Percentiles rank a stretch among this genome's conserved stretches.
Evolutionary conservation across 2,329 filamentous ascomycete genomes (phyloP).

Genomic region (Seiridium cupressi): DNA sequence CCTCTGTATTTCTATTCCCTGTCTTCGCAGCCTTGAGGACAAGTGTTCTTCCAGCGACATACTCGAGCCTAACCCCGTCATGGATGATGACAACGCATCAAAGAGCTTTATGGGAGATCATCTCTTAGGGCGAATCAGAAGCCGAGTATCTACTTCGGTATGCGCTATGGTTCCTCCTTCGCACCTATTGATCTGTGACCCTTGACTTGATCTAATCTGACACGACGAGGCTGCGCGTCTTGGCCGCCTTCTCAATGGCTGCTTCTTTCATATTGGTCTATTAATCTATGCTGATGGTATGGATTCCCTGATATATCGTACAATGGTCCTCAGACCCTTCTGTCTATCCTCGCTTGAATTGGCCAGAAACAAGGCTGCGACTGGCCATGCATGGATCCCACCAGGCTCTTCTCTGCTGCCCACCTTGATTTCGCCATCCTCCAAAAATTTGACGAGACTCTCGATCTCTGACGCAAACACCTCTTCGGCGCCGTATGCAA

Average conservation of each 20-base stretch:
- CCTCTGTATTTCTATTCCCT: not conserved
- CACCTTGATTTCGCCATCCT: slow-evolving; percentile 52
- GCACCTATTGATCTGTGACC: slow-evolving; percentile 37
- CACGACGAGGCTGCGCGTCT: slow-evolving; percentile 22
- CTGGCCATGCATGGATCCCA: slow-evolving; percentile 80
- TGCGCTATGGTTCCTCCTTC: slow-evolving; percentile 46
- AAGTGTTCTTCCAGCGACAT: not conserved
- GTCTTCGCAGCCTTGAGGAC: not conserved
- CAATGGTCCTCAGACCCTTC: slow-evolving; percentile 46
- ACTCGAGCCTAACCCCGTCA: slow-evolving; percentile 12
- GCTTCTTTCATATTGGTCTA: not conserved
- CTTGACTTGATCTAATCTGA: slow-evolving; percentile 69
- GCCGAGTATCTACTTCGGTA: slow-evolving; percentile 36
- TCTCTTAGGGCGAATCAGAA: slow-evolving; percentile 35
- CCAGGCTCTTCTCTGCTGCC: slow-evolving; percentile 59
- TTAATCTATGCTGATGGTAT: slow-evolving; percentile 23
- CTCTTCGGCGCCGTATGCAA: slow-evolving; percentile 75
- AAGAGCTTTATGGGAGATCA: slow-evolving; percentile 35
- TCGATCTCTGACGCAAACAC: slow-evolving; percentile 72
- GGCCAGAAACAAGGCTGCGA: slow-evolving; percentile 61
- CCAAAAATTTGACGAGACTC: slow-evolving; percentile 54
- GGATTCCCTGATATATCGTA: slow-evolving; percentile 32
- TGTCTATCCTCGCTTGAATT: slow-evolving; percentile 46
- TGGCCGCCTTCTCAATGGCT: too few species aligned
- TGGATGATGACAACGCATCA: slow-evolving; percentile 31